Evolutionary conservation across 116 monocot species (phyloP), one percentile per base, ranked within the genome.

Genomic region (Iris pallida): DNA sequence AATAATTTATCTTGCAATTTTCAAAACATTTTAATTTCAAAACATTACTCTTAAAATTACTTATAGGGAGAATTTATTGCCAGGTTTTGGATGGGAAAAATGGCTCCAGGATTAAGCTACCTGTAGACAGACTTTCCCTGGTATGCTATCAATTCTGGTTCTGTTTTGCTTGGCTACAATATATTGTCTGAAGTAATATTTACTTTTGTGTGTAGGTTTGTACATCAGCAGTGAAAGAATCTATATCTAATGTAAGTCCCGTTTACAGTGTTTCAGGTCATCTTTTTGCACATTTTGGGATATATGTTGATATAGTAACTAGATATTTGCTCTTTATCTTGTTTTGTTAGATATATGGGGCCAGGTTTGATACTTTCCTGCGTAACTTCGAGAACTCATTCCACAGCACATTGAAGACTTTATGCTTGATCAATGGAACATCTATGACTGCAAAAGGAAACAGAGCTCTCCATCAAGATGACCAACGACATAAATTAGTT

Each of bases 321-420:
- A 30, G 44, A 62, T 58, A 59, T 40, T 18, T 69, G 2, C 2
- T 19, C n/a, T 47, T 70, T 65, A 55, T 65, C 47, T 74, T 71
- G 19, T 57, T 79, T 66, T 12, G 45, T 12, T 68, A 97, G 97
- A 83, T 87, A 48, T 83, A 83, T 82, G 90, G 92, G 7, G 47
- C 83, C 12, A 85, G 71, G 53, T 87, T 81, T 49, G 85, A 90
- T n/a, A 66, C 45, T 74, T 97, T 97, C 75, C 53, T 90, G 76
- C 75, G 70, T 59, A 97, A 90, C 66, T 92, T 97, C 46, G 83
- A 90, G 61, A 97, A 83, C 73, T 87, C 97, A 79, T 97, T 97
- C 76, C 61, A 70, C 45, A 90, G 87, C 82, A 92, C 97, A 59
- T 59, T 97, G 68, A 89, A 81, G 71, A 87, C 92, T 40, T 81